A percentile compares a stretch with the other conserved stretches of the same genome.
phyloP scores from a whole-genome alignment of 148 eudicot genomes.

The Camellia lanceoleosa region DNA sequence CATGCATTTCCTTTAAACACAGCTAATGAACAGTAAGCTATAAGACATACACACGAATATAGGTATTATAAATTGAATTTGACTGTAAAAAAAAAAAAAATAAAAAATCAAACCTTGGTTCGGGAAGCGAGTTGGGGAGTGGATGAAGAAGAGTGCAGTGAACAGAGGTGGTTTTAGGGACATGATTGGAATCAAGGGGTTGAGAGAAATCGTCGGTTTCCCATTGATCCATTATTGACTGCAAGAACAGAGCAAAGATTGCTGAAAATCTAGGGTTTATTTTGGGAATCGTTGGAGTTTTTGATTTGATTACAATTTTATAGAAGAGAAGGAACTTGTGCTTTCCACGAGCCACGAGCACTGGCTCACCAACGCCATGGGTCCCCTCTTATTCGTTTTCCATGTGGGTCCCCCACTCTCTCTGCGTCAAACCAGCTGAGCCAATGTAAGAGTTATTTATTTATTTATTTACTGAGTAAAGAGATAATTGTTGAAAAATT shows the following conservation, averaged over 20 bases:
- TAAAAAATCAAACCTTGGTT: conserved; percentile 35
- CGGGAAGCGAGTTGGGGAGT: conserved; percentile 9
- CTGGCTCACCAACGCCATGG: too few relatives aligned
- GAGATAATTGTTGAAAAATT: too few relatives aligned
- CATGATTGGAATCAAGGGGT: conserved; percentile 5
- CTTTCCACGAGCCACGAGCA: too few relatives aligned
- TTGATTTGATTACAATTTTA: neutral
- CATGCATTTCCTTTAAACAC: neutral
- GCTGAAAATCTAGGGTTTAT: conserved; percentile 1
- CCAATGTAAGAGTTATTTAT: too few relatives aligned
- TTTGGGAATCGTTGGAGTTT: neutral
- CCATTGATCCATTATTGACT: conserved; percentile 34
- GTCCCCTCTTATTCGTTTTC: too few relatives aligned
- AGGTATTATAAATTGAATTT: neutral
- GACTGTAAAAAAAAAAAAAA: neutral
- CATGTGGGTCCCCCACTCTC: too few relatives aligned
- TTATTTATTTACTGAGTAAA: too few relatives aligned
- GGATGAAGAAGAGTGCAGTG: neutral
- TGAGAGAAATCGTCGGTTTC: conserved; percentile 10
- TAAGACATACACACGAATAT: too few relatives aligned
- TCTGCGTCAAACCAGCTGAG: too few relatives aligned
- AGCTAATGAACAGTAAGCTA: neutral
- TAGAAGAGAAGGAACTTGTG: too few relatives aligned
- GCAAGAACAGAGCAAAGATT: neutral
- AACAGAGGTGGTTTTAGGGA: conserved; percentile 9